Percentiles rank a stretch among this genome's conserved stretches.
Conservation (phyloP, 306 rosid species). For the Prunus mira region DNA sequence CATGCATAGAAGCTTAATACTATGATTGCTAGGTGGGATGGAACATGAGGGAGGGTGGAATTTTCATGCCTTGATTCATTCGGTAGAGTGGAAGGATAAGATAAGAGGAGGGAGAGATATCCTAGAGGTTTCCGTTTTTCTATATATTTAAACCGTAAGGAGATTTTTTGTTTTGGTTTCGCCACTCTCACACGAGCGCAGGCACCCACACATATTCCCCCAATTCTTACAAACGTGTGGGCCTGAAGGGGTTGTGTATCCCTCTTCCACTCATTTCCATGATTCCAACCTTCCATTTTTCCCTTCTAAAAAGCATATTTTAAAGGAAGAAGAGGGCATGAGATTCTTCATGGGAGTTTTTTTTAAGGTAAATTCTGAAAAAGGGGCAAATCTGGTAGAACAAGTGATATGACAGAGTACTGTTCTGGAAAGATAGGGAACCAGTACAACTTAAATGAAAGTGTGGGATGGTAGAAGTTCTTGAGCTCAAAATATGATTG, state of each 20-base stretch:
- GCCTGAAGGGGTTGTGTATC: no score
- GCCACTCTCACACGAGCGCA: no score
- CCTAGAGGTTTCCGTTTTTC: not conserved
- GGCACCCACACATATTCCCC: no score
- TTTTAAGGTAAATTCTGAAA: no score
- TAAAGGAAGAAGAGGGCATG: no score
- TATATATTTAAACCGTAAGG: not conserved
- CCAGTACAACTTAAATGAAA: not conserved
- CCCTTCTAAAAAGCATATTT: no score
- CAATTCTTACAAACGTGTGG: no score
- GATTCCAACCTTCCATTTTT: no score
- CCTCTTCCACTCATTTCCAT: no score
- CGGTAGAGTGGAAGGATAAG: not conserved
- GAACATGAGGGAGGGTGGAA: not conserved
- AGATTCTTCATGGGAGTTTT: no score
- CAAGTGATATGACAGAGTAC: not conserved
- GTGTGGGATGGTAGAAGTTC: not conserved
- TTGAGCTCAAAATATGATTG: not conserved
- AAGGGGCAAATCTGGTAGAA: not conserved
- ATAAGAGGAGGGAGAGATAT: not conserved
- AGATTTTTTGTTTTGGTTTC: not conserved
- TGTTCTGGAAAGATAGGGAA: not conserved
- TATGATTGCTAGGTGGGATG: not conserved
- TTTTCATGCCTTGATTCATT: not conserved
- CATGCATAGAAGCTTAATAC: no score